These are phyloP conservation scores for Remersonia thermophila DNA, from an alignment of 2,329 filamentous ascomycete genomes.

Conservation along the genomic window DNA sequence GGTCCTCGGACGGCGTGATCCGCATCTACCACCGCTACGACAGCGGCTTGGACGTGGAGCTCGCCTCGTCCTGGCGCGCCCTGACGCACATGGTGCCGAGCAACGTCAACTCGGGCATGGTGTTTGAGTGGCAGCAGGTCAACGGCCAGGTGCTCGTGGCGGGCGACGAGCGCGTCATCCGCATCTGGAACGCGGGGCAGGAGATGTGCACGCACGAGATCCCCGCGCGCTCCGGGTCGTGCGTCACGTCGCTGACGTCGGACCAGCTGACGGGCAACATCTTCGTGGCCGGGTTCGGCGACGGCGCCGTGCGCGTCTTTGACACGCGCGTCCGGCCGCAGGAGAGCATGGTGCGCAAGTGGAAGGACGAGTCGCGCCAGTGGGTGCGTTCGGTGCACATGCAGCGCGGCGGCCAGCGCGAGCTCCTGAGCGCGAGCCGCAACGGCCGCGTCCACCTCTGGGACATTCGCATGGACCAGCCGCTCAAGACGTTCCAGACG, in stretches of 20 bases:
- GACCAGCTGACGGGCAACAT: conserved; percentile 97
- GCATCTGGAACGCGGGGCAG: conserved; percentile 89
- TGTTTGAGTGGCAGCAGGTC: conserved; percentile 99
- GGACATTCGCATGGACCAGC: conserved; percentile 82
- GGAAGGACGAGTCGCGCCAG: conserved; percentile 81
- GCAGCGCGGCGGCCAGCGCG: conserved; percentile 86
- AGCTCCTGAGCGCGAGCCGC: conserved; percentile 78
- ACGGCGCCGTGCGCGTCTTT: conserved; percentile 87
- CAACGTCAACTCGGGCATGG: conserved; percentile 87
- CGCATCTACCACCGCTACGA: conserved; percentile 92
- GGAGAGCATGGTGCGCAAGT: conserved; percentile 88
- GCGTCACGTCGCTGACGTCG: conserved; percentile 88
- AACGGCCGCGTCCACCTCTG: conserved; percentile 92
- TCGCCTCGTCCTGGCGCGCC: conserved; percentile 84
- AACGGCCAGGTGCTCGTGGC: conserved; percentile 89
- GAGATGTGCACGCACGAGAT: conserved; percentile 93
- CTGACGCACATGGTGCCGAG: conserved; percentile 88
- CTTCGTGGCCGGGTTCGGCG: conserved; percentile 91
- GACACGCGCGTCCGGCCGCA: conserved; percentile 75
- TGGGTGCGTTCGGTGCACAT: conserved; percentile 97
- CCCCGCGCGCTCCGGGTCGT: conserved; percentile 83
- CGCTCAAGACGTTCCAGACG: conserved; percentile 60
- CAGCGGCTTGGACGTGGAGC: conserved; percentile 58
- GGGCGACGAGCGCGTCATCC: conserved; percentile 87
- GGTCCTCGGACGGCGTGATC: conserved; percentile 87